Evolutionary conservation across 345 rosid genomes (phyloP), one percentile per base, ranked within the genome.

Genomic region (Pugionium dolabratum): DNA sequence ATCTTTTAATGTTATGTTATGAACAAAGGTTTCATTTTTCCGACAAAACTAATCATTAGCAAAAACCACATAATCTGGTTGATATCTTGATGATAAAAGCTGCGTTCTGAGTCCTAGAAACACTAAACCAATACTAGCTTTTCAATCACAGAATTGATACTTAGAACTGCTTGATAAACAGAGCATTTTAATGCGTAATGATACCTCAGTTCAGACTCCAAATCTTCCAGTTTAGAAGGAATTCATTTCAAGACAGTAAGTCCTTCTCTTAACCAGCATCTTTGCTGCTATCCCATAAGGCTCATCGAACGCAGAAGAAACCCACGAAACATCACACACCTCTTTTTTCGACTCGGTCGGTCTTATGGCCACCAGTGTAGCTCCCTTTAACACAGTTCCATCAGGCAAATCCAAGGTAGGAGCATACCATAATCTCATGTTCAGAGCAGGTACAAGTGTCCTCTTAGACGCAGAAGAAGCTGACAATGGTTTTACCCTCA

Each of bases 181-280:
- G 59, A 64, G 58, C 2, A 31, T 9, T 28, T 37, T 9, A 0
- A 2, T 44, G 25, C 9, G 0, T n/a, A 9, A 53, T 36, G 66
- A 43, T 73, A 74, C 73, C 73, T 74, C 11, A 44, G 71, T 57
- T 26, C 37, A 11, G 25, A 47, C 52, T 55, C 39, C 4, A 32
- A 54, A 49, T 28, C 46, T 11, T 9, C n/a, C 6, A 49, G 9
- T 28, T 37, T 77, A 94, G 63, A 94, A 90, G 3, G 99, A 94
- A 83, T 94, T 94, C 99, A 94, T 94, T 79, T 94, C 99, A 79
- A 94, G 78, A 73, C 95, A 94, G 77, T 94, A 94, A 54, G 96
- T 94, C 80, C 86, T 85, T 64, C 99, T 80, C 79, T 88, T 94
- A 7, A 88, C 88, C 0, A 94, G 74, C 97, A 94, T 86, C 83